A percentile compares a stretch with the other conserved stretches of the same genome.
Evolutionary conservation across 2,329 filamentous ascomycete species (phyloP).

Genomic region (Fusarium sambucinum): DNA sequence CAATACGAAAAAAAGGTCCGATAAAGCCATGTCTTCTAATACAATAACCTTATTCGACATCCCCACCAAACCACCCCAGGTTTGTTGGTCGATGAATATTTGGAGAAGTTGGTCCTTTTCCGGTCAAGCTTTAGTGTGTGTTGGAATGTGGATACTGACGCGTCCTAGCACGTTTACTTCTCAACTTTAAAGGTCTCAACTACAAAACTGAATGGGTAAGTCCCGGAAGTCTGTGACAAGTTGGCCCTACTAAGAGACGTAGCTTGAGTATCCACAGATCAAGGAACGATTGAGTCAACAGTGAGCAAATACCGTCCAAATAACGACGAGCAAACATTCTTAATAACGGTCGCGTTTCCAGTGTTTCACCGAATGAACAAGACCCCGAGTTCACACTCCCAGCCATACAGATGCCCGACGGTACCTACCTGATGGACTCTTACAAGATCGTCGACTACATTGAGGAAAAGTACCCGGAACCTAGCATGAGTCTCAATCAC

Average conservation of each 20-base stretch:
- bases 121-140: fast-evolving
- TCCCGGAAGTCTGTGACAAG: neutral
- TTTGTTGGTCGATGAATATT: constrained; percentile 40
- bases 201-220: constrained; percentile 38
- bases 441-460: constrained; percentile 69
- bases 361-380: constrained; percentile 18
- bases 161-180: constrained; percentile 22
- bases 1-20: constrained; percentile 1
- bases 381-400: constrained; percentile 54
- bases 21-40: constrained; percentile 8
- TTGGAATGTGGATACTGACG: neutral
- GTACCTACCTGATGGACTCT: constrained; percentile 72
- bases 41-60: constrained; percentile 32
- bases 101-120: constrained; percentile 31
- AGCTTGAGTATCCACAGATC: constrained; percentile 38
- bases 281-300: constrained; percentile 16
- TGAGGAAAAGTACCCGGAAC: constrained; percentile 68
- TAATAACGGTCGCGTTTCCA: neutral
- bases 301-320: neutral
- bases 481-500: constrained; percentile 42
- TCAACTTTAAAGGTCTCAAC: constrained; percentile 33
- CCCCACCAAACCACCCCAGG: constrained; percentile 23
- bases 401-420: constrained; percentile 64
- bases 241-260: neutral
- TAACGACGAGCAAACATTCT: fast-evolving